These are phyloP conservation scores for Astragalus membranaceus DNA, from an alignment of 306 rosid genomes.

Conservation along the genomic window DNA sequence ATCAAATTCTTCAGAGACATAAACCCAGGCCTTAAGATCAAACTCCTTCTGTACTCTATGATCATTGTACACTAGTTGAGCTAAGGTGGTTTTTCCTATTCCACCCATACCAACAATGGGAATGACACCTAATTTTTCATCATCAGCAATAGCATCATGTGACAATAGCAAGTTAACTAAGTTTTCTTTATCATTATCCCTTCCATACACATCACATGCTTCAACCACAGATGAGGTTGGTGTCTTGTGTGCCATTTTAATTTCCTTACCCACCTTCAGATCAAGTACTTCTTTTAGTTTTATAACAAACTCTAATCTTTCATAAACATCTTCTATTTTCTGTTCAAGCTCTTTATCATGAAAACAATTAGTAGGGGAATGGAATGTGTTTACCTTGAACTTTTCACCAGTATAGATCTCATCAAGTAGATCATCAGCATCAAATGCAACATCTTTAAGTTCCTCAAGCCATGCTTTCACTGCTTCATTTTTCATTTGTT, in stretches of 20 bases:
- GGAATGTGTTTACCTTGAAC: neutral
- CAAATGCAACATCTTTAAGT: conserved; percentile 30
- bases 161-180: conserved; percentile 17
- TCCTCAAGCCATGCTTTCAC: conserved; percentile 48
- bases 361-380: neutral
- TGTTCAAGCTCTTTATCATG: conserved; percentile 6
- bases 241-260: conserved; percentile 2
- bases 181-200: conserved; percentile 28
- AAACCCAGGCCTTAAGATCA: conserved; percentile 40
- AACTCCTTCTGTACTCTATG: conserved; percentile 22
- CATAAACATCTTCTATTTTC: conserved; percentile 17
- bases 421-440: conserved; percentile 35
- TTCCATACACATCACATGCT: conserved; percentile 34
- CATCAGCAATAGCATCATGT: neutral
- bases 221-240: conserved; percentile 22
- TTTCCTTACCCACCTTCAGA: neutral
- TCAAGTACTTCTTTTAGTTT: conserved; percentile 25
- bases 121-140: conserved; percentile 14
- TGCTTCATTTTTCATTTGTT: conserved; percentile 24
- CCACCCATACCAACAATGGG: conserved; percentile 50
- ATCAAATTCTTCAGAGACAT: conserved; percentile 41
- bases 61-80: conserved; percentile 44
- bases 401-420: conserved; percentile 22
- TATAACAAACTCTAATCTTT: conserved; percentile 27
- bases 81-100: conserved; percentile 38